phyloP scores from a whole-genome alignment of 192 early-diverging fungal species.

The Coemansia sp. region DNA sequence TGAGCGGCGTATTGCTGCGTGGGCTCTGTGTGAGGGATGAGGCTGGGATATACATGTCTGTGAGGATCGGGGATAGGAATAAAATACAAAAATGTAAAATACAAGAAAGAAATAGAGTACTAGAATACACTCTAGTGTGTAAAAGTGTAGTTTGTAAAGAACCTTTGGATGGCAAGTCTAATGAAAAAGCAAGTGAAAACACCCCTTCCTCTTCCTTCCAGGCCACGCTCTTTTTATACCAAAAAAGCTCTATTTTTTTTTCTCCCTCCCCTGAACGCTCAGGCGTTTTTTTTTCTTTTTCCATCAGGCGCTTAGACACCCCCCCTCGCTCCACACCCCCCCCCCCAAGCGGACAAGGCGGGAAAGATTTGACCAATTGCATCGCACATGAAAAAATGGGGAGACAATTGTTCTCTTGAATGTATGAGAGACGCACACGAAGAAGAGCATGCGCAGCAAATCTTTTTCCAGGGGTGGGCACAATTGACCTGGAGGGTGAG shows the following conservation, averaged over 20 bases:
- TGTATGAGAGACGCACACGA: background rate
- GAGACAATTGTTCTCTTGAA: background rate
- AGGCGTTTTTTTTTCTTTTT: background rate
- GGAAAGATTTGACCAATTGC: conserved; percentile 10
- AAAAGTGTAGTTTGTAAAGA: background rate
- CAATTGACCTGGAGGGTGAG: background rate
- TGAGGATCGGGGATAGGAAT: too few species aligned
- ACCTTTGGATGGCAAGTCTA: background rate
- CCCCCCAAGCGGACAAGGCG: background rate
- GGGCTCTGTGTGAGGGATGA: conserved; percentile 13
- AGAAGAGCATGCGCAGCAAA: conserved; percentile 3
- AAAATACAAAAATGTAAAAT: conserved; percentile 1
- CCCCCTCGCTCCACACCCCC: background rate
- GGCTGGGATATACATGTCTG: conserved; percentile 50
- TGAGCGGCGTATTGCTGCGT: conserved; percentile 18
- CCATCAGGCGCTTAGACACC: background rate
- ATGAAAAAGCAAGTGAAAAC: background rate
- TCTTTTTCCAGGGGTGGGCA: background rate
- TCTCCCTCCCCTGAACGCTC: background rate
- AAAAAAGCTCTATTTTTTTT: background rate
- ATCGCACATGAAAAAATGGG: background rate
- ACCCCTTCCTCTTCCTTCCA: background rate
- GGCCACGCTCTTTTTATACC: conserved; percentile 1
- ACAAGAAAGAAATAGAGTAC: conserved; percentile 1
- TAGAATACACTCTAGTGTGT: background rate